Conservation (phyloP, 2,329 filamentous ascomycete species). For the Talaromyces islandicus region DNA sequence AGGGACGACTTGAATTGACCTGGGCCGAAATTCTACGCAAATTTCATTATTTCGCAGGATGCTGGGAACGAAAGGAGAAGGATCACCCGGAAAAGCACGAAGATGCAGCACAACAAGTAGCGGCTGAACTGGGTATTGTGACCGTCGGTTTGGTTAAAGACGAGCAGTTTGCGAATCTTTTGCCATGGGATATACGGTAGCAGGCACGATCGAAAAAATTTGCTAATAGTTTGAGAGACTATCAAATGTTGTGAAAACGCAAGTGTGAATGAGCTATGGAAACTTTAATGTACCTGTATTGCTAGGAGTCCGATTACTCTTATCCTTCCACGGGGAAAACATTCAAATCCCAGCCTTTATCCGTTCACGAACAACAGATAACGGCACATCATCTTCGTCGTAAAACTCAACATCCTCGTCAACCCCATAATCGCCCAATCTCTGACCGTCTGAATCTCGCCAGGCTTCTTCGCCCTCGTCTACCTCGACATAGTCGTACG, state of each 20-base stretch:
- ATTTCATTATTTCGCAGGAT: not conserved
- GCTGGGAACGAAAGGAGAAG: not conserved
- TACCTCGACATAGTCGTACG: constrained; percentile 12
- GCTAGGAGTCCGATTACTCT: not conserved
- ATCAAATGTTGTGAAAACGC: not conserved
- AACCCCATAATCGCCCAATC: constrained; percentile 58
- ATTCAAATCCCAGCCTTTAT: constrained; percentile 3
- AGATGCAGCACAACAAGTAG: not conserved
- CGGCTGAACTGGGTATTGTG: not conserved
- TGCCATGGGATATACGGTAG: not conserved
- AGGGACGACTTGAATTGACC: not conserved
- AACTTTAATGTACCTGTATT: not conserved
- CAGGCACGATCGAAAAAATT: not conserved
- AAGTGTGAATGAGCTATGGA: not conserved
- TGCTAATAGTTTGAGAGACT: not conserved
- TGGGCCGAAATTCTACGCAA: not conserved
- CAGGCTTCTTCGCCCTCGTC: constrained; percentile 54
- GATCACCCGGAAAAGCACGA: not conserved
- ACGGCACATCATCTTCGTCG: constrained; percentile 56
- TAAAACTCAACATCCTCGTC: constrained; percentile 61
- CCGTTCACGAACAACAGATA: constrained; percentile 27
- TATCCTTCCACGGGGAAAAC: not conserved
- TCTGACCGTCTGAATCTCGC: constrained; percentile 58
- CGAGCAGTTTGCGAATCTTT: not conserved
- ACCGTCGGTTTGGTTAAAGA: not conserved